phyloP scores from a whole-genome alignment of 257 asterid species.

The Verbena officinalis region DNA sequence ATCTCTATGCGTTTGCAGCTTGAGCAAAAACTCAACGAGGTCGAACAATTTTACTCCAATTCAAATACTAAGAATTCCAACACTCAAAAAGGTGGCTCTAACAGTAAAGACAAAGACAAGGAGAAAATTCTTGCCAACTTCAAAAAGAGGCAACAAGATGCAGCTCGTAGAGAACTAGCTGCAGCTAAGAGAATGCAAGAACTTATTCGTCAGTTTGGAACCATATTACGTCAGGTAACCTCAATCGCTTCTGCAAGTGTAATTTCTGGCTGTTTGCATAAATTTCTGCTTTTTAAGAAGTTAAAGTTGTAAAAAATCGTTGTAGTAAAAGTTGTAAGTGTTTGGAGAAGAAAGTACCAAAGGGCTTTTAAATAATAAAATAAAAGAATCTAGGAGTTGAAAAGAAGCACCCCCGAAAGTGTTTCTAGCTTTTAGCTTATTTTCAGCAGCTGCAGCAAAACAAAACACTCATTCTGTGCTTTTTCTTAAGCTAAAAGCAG shows the following conservation, averaged over 20 bases:
- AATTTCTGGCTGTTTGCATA: neutral
- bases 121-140: constrained; percentile 52
- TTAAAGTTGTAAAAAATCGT: too few relatives aligned
- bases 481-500: too few relatives aligned
- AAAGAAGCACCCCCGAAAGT: too few relatives aligned
- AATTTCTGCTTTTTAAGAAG: too few relatives aligned
- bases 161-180: constrained; percentile 68
- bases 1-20: constrained; percentile 47
- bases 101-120: constrained; percentile 60
- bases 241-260: constrained; percentile 10
- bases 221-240: constrained; percentile 61
- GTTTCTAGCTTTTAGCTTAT: too few relatives aligned
- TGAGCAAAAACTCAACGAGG: constrained; percentile 64
- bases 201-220: constrained; percentile 71
- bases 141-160: constrained; percentile 72
- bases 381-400: too few relatives aligned
- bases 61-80: constrained; percentile 48
- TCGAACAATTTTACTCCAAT: constrained; percentile 74
- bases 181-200: constrained; percentile 88
- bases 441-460: too few relatives aligned
- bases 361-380: too few relatives aligned
- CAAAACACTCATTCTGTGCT: too few relatives aligned
- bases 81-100: constrained; percentile 52
- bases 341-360: too few relatives aligned
- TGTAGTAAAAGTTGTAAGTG: too few relatives aligned